phyloP scores from a whole-genome alignment of 176 grass and related monocot species.

The Tillandsia fasciculata region DNA sequence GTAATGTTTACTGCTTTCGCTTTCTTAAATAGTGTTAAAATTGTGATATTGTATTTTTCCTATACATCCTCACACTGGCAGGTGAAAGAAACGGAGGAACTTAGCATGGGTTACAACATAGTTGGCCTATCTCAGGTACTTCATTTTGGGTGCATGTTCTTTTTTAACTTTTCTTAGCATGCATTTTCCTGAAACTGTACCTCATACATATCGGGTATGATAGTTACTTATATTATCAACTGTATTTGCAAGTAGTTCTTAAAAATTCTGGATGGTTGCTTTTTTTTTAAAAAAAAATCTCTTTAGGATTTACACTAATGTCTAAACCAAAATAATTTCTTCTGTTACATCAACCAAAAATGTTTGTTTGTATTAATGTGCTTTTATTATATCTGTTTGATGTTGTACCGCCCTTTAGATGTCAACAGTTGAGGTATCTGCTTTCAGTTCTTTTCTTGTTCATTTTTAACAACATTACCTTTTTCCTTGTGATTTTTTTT shows the following conservation, averaged over 20 bases:
- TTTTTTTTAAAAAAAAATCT: too few species aligned
- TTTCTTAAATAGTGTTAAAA: conserved; percentile 16
- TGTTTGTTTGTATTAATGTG: too few species aligned
- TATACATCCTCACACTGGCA: conserved; percentile 24
- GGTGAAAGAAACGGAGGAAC: conserved; percentile 85
- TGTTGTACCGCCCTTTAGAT: too few species aligned
- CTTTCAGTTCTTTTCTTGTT: too few species aligned
- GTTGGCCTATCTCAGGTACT: conserved; percentile 85
- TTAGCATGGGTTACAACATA: conserved; percentile 73
- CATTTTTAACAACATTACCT: neutral
- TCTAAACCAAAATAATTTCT: neutral
- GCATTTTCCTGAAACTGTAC: neutral
- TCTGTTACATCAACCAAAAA: neutral
- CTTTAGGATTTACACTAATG: neutral
- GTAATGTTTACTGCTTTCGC: conserved; percentile 25
- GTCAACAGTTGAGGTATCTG: too few species aligned
- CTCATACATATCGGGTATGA: neutral
- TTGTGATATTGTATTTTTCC: conserved; percentile 10
- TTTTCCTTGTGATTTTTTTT: conserved; percentile 15
- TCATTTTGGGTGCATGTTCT: conserved; percentile 6
- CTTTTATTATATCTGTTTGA: too few species aligned
- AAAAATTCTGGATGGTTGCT: neutral
- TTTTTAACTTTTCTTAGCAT: conserved; percentile 5
- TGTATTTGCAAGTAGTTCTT: neutral
- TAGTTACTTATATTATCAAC: neutral